Conservation (phyloP, 2,329 filamentous ascomycete species). For the Basipetospora chlamydospora region DNA sequence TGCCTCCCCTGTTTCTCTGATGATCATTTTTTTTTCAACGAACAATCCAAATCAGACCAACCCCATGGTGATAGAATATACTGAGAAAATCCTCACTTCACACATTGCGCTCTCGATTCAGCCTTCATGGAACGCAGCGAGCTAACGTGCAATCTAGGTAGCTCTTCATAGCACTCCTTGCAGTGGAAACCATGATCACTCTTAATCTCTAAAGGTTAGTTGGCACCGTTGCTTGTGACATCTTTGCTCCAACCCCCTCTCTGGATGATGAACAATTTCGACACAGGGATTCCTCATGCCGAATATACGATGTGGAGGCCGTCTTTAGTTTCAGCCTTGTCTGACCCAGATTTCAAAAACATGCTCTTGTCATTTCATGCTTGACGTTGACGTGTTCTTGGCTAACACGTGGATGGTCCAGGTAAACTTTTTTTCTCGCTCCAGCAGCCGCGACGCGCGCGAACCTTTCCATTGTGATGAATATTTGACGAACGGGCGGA, state of each 20-base stretch:
- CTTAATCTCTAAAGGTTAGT: constrained; percentile 2
- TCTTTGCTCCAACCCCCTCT: constrained; percentile 10
- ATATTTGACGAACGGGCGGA: constrained; percentile 56
- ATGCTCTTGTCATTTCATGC: too few relatives aligned
- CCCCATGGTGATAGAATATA: constrained; percentile 42
- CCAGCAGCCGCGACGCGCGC: neutral
- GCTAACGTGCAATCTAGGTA: neutral
- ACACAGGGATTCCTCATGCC: constrained; percentile 56
- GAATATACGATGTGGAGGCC: constrained; percentile 50
- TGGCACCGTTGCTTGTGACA: constrained; percentile 10
- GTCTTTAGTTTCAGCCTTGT: constrained; percentile 55
- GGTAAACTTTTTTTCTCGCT: constrained; percentile 9
- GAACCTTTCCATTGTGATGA: constrained; percentile 36
- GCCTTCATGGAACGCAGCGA: too few relatives aligned
- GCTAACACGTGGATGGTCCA: neutral
- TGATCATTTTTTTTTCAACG: constrained; percentile 25
- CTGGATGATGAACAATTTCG: constrained; percentile 44
- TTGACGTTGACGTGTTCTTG: neutral
- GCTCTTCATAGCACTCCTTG: too few relatives aligned
- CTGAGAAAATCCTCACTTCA: constrained; percentile 30
- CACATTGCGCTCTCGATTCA: constrained; percentile 7
- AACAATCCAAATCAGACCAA: constrained; percentile 52
- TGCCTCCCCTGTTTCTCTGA: constrained; percentile 21
- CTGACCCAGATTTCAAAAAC: too few relatives aligned
- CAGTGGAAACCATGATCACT: too few relatives aligned